phyloP scores from a whole-genome alignment of 208 protist genomes.

The Trypanosoma cruzi region DNA sequence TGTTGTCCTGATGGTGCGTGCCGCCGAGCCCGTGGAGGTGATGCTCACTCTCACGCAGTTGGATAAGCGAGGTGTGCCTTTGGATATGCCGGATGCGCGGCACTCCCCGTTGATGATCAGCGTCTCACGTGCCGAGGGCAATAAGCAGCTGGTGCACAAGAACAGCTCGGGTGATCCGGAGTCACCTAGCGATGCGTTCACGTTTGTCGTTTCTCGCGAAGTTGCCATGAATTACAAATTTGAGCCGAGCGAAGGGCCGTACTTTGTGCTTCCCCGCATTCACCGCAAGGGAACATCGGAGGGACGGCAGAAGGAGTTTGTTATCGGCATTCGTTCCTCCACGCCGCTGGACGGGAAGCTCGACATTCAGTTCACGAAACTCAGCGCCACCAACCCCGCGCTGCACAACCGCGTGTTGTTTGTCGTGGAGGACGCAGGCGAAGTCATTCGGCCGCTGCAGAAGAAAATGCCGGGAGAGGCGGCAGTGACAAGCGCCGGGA shows the following conservation, averaged over 20 bases:
- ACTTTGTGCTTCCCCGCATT: conserved; percentile 64
- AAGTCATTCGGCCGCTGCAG: conserved; percentile 13
- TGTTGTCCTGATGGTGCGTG: conserved; percentile 56
- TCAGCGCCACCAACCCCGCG: conserved; percentile 18
- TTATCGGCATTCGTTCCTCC: conserved; percentile 38
- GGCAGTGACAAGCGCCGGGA: conserved; percentile 6
- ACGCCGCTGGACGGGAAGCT: conserved; percentile 36
- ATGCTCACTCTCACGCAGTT: conserved; percentile 63
- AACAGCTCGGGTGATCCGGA: conserved; percentile 43
- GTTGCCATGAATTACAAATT: conserved; percentile 58
- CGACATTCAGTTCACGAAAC: conserved; percentile 35
- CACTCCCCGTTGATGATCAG: conserved; percentile 58
- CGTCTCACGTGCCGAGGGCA: conserved; percentile 29
- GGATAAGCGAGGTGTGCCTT: conserved; percentile 59
- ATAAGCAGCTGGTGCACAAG: conserved; percentile 23
- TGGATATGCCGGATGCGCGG: conserved; percentile 29
- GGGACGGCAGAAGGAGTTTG: conserved; percentile 35
- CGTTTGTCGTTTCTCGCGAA: conserved; percentile 47
- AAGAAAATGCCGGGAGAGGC: conserved; percentile 16
- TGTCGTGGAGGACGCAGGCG: conserved; percentile 6
- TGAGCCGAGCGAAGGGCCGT: conserved; percentile 38
- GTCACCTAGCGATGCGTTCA: conserved; percentile 33
- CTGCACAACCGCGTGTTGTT: conserved; percentile 37
- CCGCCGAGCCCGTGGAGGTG: conserved; percentile 38
- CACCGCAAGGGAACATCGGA: conserved; percentile 22